These are phyloP conservation scores for Leccinum rimulosum DNA, from an alignment of 768 basidiomycete species.

Conservation along the genomic window DNA sequence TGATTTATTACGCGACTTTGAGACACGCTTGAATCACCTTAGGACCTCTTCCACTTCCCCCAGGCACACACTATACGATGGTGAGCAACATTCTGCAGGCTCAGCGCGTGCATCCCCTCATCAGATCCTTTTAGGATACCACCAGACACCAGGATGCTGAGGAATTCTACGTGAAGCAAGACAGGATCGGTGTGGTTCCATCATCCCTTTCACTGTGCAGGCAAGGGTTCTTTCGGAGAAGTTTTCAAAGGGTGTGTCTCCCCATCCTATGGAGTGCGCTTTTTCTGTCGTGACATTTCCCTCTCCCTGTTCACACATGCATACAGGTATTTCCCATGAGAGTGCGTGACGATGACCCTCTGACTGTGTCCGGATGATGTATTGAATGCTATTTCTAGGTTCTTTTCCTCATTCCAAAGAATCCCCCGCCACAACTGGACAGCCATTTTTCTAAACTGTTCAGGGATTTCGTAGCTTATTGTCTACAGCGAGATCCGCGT, in stretches of 20 bases:
- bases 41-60: neutral
- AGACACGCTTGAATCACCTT: slow-evolving; percentile 1
- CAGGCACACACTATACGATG: slow-evolving; percentile 15
- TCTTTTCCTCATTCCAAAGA: slow-evolving; percentile 97
- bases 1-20: slow-evolving; percentile 14
- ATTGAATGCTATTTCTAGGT: slow-evolving; percentile 49
- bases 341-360: slow-evolving; percentile 41
- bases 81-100: slow-evolving; percentile 9
- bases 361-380: neutral
- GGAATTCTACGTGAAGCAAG: slow-evolving; percentile 95
- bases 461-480: slow-evolving; percentile 89
- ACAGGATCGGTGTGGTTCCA: slow-evolving; percentile 78
- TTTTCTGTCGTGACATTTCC: neutral
- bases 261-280: slow-evolving; percentile 71
- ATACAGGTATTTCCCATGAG: slow-evolving; percentile 96
- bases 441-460: slow-evolving; percentile 90
- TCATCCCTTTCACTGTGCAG: slow-evolving; percentile 38
- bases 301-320: slow-evolving; percentile 8
- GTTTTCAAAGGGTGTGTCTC: slow-evolving; percentile 91
- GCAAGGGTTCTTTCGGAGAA: slow-evolving; percentile 98
- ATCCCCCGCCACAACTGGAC: slow-evolving; percentile 86
- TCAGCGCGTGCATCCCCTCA: slow-evolving; percentile 7
- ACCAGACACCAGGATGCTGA: slow-evolving; percentile 84
- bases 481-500: slow-evolving; percentile 91
- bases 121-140: slow-evolving; percentile 46